These are phyloP conservation scores for Phytophthora kernoviae DNA, from an alignment of 352 stramenopile genomes.

Conservation along the genomic window DNA sequence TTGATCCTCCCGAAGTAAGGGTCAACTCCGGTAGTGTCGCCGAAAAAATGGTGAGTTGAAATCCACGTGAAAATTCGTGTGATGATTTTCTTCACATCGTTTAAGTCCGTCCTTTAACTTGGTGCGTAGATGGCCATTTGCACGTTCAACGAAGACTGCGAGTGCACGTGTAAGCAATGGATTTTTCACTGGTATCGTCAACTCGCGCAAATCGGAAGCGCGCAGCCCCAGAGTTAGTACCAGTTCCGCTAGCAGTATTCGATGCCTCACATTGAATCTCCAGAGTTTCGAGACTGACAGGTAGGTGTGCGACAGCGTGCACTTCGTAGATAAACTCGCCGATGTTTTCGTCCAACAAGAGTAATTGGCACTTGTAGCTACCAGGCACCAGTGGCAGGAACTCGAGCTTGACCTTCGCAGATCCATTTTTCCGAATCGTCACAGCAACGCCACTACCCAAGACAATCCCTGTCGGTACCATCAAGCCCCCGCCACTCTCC, in stretches of 20 bases:
- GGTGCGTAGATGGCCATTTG: slow-evolving; percentile 66
- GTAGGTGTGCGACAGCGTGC: slow-evolving; percentile 79
- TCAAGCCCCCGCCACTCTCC: slow-evolving; percentile 13
- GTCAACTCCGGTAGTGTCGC: slow-evolving; percentile 61
- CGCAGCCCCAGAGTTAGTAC: slow-evolving; percentile 2
- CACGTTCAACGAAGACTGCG: slow-evolving; percentile 61
- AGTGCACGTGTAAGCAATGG: slow-evolving; percentile 76
- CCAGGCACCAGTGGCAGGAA: slow-evolving; percentile 90
- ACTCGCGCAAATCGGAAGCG: slow-evolving; percentile 60
- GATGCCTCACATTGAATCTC: slow-evolving; percentile 79
- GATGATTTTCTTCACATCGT: slow-evolving; percentile 74
- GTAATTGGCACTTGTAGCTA: slow-evolving; percentile 88
- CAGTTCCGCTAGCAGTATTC: slow-evolving; percentile 4
- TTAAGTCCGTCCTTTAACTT: slow-evolving; percentile 84
- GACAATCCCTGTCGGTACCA: neutral
- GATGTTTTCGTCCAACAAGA: slow-evolving; percentile 92
- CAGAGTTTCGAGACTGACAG: slow-evolving; percentile 72
- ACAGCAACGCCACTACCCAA: slow-evolving; percentile 30
- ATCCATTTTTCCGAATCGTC: slow-evolving; percentile 54
- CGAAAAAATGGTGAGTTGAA: slow-evolving; percentile 91
- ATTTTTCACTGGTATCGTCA: slow-evolving; percentile 88
- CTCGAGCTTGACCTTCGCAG: slow-evolving; percentile 80
- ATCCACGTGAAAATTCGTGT: slow-evolving; percentile 67
- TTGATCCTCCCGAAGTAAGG: slow-evolving; percentile 2
- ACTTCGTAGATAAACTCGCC: slow-evolving; percentile 96